These are phyloP conservation scores for Gonapodya prolifera DNA, from an alignment of 192 early-diverging fungal species.

Conservation along the genomic window DNA sequence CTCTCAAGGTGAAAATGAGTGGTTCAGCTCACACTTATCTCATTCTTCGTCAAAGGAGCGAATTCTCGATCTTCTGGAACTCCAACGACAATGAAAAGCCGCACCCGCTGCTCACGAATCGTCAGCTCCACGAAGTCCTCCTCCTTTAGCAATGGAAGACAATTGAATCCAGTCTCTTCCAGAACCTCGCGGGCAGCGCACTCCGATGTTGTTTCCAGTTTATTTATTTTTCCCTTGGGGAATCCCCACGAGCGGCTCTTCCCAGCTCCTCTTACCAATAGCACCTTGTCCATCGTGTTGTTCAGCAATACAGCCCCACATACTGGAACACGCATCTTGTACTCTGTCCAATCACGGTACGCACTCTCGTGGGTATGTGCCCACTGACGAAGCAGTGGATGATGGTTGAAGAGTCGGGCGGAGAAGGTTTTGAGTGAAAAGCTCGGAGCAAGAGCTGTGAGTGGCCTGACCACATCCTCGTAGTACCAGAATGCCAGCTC, in stretches of 20 bases:
- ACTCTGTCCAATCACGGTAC: slow-evolving; percentile 85
- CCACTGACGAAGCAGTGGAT: slow-evolving; percentile 82
- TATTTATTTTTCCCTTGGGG: slow-evolving; percentile 97
- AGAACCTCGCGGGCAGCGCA: slow-evolving; percentile 90
- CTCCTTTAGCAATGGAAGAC: slow-evolving; percentile 46
- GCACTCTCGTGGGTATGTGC: slow-evolving; percentile 74
- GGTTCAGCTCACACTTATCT: slow-evolving; percentile 68
- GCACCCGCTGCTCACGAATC: slow-evolving; percentile 78
- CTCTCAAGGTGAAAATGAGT: neutral
- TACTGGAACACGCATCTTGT: slow-evolving; percentile 91
- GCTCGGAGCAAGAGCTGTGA: slow-evolving; percentile 63
- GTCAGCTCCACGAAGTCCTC: slow-evolving; percentile 78
- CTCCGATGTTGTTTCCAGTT: slow-evolving; percentile 73
- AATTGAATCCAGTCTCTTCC: slow-evolving; percentile 93
- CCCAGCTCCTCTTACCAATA: slow-evolving; percentile 91
- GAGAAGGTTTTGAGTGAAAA: slow-evolving; percentile 78
- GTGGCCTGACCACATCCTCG: slow-evolving; percentile 91
- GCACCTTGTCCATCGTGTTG: slow-evolving; percentile 51
- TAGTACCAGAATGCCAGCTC: slow-evolving; percentile 99
- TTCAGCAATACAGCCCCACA: slow-evolving; percentile 96
- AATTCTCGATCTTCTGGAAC: slow-evolving; percentile 73
- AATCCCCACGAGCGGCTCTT: slow-evolving; percentile 90
- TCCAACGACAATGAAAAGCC: slow-evolving; percentile 81
- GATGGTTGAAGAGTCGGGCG: slow-evolving; percentile 70
- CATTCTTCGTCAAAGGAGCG: slow-evolving; percentile 74